Evolutionary conservation across 1,139 yeast species (phyloP).

Genomic region (Nakaseomyces kungkrabaensis): DNA sequence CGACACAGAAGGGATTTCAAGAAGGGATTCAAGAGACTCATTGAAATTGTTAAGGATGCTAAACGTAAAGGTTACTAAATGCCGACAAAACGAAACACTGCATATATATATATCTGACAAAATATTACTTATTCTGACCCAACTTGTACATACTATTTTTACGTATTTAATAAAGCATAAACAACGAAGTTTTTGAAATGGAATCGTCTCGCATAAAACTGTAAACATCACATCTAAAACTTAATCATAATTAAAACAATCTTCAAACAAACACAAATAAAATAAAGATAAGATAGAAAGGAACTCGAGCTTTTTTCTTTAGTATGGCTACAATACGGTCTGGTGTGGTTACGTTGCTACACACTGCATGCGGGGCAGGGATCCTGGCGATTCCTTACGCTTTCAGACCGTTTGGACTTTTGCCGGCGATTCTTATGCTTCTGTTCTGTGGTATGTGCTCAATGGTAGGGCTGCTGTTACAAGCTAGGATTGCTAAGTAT

Average conservation of each 20-base stretch:
- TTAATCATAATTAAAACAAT: no score
- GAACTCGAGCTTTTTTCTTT: no score
- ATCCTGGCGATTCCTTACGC: slow-evolving; percentile 89
- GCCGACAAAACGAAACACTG: not conserved
- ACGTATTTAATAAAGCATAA: no score
- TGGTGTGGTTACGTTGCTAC: slow-evolving; percentile 45
- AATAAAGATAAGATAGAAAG: no score
- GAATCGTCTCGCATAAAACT: no score
- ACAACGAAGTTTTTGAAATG: no score
- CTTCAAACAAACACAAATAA: no score
- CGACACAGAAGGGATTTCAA: slow-evolving; percentile 40
- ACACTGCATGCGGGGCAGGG: slow-evolving; percentile 72
- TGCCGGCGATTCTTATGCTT: slow-evolving; percentile 57
- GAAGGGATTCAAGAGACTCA: slow-evolving; percentile 39
- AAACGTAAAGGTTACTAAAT: slow-evolving; percentile 43
- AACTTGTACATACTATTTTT: no score
- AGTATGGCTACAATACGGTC: slow-evolving; percentile 13
- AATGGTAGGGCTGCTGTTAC: slow-evolving; percentile 69
- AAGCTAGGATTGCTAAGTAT: slow-evolving; percentile 62
- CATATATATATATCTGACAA: not conserved
- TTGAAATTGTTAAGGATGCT: slow-evolving; percentile 40
- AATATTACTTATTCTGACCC: no score
- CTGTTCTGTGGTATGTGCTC: slow-evolving; percentile 72
- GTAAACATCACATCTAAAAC: no score
- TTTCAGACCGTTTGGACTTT: slow-evolving; percentile 71